Conservation (phyloP, 2,329 filamentous ascomycete species). For the Fusarium denticulatum region DNA sequence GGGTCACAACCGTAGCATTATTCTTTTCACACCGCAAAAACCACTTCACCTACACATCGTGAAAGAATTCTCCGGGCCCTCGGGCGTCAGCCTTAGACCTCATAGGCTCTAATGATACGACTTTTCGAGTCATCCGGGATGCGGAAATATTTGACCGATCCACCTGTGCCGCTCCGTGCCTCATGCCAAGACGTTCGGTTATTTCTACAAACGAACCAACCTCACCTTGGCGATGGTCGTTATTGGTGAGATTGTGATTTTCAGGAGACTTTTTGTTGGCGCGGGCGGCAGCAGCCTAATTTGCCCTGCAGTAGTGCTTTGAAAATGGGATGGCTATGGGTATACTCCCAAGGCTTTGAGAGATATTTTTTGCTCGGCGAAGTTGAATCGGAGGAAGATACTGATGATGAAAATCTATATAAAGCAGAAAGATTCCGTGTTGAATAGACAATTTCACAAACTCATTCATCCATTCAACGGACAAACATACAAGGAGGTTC, state of each 20-base stretch:
- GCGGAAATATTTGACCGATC: not conserved
- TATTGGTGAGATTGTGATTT: not conserved
- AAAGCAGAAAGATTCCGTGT: accelerated
- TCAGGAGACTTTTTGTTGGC: not conserved
- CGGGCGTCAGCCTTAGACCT: not conserved
- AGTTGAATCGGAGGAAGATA: not conserved
- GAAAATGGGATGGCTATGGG: not conserved
- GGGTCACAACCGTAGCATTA: not conserved
- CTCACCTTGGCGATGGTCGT: not conserved
- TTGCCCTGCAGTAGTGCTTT: not conserved
- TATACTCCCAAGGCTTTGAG: not conserved
- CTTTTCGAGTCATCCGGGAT: not conserved
- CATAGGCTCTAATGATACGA: not conserved
- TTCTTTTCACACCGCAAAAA: not conserved
- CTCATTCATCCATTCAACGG: not conserved
- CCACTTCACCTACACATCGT: not conserved
- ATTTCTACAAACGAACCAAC: not conserved
- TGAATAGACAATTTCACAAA: accelerated
- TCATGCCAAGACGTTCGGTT: not conserved
- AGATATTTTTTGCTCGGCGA: not conserved
- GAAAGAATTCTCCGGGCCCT: not conserved
- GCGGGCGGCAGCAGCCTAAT: not conserved
- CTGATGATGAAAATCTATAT: not conserved
- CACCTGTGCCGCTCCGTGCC: not conserved
- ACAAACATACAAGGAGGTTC: accelerated